Percentiles rank a stretch among this genome's conserved stretches.
phyloP scores from a whole-genome alignment of 306 rosid species.

The Cicer cuneatum region DNA sequence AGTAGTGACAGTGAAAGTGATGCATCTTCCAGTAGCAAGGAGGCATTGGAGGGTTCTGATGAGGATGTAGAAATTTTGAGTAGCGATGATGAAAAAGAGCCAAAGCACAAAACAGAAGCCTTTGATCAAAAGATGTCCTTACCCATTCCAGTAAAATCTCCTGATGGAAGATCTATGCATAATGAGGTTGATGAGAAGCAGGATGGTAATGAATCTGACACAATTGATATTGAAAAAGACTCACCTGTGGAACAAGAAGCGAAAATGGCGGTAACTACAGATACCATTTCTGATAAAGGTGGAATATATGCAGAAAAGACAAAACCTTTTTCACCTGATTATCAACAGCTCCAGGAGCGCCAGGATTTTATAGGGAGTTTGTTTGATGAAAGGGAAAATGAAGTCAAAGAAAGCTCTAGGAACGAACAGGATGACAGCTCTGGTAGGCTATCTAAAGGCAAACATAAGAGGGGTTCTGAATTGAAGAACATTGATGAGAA shows the following conservation, averaged over 20 bases:
- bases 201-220: constrained; percentile 68
- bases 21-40: constrained; percentile 85
- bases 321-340: constrained; percentile 57
- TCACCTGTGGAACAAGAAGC: constrained; percentile 62
- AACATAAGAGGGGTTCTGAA: constrained; percentile 67
- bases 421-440: constrained; percentile 74
- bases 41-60: constrained; percentile 71
- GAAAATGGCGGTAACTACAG: constrained; percentile 48
- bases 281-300: constrained; percentile 45
- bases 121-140: constrained; percentile 57
- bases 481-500: constrained; percentile 60
- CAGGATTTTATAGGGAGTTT: constrained; percentile 70
- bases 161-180: constrained; percentile 60
- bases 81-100: constrained; percentile 94
- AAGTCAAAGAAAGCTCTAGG: constrained; percentile 57
- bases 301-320: constrained; percentile 54
- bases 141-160: constrained; percentile 58
- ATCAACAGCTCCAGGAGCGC: constrained; percentile 61
- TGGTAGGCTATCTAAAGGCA: constrained; percentile 68
- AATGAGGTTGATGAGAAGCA: constrained; percentile 67
- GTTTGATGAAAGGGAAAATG: constrained; percentile 68
- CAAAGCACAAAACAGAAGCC: constrained; percentile 63
- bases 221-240: constrained; percentile 76
- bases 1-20: constrained; percentile 96
- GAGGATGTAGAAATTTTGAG: constrained; percentile 97